A percentile compares a stretch with the other conserved stretches of the same genome.
These are phyloP conservation scores for Cryptococcus sp. DNA, from an alignment of 1,284 basidiomycete species.

Conservation along the genomic window DNA sequence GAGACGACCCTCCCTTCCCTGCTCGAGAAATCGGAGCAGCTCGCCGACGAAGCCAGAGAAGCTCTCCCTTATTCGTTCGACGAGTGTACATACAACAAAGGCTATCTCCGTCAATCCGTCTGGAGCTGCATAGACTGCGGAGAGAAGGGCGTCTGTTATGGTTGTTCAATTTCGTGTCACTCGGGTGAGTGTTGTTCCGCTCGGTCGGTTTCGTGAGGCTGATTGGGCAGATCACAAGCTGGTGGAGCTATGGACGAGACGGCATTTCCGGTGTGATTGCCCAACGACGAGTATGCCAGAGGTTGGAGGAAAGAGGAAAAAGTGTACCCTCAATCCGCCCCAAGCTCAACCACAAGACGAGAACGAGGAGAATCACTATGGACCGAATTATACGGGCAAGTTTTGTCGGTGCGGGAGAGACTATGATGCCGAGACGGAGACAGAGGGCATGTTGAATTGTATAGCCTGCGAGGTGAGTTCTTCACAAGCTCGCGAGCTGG, in stretches of 20 bases:
- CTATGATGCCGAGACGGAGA: conserved; percentile 45
- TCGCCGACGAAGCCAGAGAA: conserved; percentile 40
- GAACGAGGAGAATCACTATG: conserved; percentile 38
- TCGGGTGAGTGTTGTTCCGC: conserved; percentile 35
- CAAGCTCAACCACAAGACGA: conserved; percentile 25
- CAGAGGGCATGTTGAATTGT: conserved; percentile 44
- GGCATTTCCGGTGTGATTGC: conserved; percentile 45
- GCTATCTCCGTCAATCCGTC: conserved; percentile 38
- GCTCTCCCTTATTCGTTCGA: conserved; percentile 43
- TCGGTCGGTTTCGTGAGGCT: not conserved
- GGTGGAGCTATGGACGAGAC: conserved; percentile 44
- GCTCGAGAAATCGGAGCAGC: conserved; percentile 32
- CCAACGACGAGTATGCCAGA: conserved; percentile 30
- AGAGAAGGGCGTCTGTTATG: conserved; percentile 42
- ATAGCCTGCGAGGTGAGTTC: conserved; percentile 42
- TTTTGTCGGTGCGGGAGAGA: conserved; percentile 45
- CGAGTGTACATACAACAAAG: conserved; percentile 40
- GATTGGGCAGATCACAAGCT: conserved; percentile 37
- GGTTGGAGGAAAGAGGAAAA: conserved; percentile 8
- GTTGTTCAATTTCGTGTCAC: conserved; percentile 46
- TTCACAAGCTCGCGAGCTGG: not conserved
- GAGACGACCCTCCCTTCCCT: conserved; percentile 38
- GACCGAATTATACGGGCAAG: conserved; percentile 36
- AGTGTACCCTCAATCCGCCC: conserved; percentile 32
- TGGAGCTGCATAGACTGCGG: conserved; percentile 42